Evolutionary conservation across 768 basidiomycete species (phyloP), one percentile per base, ranked within the genome.

Genomic region (Crepidotus variabilis): DNA sequence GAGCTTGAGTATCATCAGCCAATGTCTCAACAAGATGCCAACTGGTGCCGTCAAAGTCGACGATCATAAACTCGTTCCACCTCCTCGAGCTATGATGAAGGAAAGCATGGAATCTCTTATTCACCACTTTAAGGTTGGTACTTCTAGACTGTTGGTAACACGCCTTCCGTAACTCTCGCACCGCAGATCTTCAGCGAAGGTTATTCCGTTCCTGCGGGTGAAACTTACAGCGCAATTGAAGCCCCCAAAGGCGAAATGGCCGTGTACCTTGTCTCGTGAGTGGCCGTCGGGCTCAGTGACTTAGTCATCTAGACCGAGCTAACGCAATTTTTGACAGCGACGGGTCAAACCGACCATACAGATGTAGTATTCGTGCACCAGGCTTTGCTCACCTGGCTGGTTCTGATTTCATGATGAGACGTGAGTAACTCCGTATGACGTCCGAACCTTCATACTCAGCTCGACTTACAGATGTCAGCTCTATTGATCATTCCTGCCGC

Each of bases 171-270:
- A 56, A 10, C 16, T 24, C 33, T 23, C 34, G 13, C 47, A 16
- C 14, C 55, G 45, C 67, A 93, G 92, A 82, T 97, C 64, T 98
- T 94, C 78, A 92, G 90, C 52, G 96, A 98, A 72, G 96, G 96
- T 11, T 98, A 92, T 76, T 91, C 92, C 22, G 96, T 98, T 23
- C 97, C 97, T 16, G 90, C 92, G 16, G 91, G 91, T 20, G 94
- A 98, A 75, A 98, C 96, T 0, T 98, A 99, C 78, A 86, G 84
- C 50, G 96, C 96, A 1, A 98, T 98, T 62, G 97, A 99, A 74
- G 96, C 96, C 7, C 96, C 96, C 47, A 98, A 99, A 75, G 95
- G 95, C 60, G 96, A 98, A 75, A 98, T 98, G 94, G 96, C 81
- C 62, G 96, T 99, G 47, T 99, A 95, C 77, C 86, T 99, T 51